These are phyloP conservation scores for Vicia villosa DNA, from an alignment of 306 rosid genomes.

Conservation along the genomic window DNA sequence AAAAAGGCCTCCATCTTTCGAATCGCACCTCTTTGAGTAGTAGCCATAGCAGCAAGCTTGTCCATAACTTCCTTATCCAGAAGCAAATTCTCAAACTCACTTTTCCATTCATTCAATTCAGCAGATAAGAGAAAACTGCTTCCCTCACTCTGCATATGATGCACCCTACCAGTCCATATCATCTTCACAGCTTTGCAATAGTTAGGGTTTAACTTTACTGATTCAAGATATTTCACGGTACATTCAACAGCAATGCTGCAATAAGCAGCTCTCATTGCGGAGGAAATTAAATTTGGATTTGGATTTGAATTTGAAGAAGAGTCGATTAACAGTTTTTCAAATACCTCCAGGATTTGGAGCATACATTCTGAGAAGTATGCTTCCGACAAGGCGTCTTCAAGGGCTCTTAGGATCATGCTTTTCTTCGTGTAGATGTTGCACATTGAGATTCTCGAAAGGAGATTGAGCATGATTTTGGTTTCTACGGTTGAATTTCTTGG, in stretches of 20 bases:
- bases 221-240: constrained; percentile 45
- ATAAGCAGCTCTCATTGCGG: constrained; percentile 54
- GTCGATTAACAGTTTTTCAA: constrained; percentile 48
- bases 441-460: too few species aligned
- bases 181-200: constrained; percentile 44
- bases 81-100: constrained; percentile 47
- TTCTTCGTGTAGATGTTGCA: too few species aligned
- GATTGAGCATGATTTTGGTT: too few species aligned
- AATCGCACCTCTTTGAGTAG: constrained; percentile 49
- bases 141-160: not conserved
- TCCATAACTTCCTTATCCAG: constrained; percentile 17
- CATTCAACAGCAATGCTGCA: constrained; percentile 62
- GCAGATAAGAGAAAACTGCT: not conserved
- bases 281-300: not conserved
- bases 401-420: too few species aligned
- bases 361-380: too few species aligned
- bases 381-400: too few species aligned
- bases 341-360: not conserved
- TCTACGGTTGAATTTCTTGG: too few species aligned
- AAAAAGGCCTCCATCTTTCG: constrained; percentile 33
- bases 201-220: constrained; percentile 3
- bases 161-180: constrained; percentile 58
- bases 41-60: constrained; percentile 28
- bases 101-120: constrained; percentile 45
- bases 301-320: not conserved